A percentile compares a stretch with the other conserved stretches of the same genome.
Conservation (phyloP, 306 rosid genomes). For the Glycine latifolia region DNA sequence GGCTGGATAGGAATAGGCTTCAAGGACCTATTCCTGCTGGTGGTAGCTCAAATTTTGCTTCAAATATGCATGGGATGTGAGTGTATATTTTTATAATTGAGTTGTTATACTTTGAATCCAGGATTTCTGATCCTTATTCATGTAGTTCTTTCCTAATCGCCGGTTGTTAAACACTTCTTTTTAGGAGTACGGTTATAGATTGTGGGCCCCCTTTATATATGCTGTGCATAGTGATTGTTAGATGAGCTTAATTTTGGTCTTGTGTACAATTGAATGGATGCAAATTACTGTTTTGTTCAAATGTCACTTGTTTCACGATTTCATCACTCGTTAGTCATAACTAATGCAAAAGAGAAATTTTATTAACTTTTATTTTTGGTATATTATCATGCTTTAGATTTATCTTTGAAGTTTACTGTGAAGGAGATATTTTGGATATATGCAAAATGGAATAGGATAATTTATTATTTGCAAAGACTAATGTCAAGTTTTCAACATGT, state of each 20-base stretch:
- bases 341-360: neutral
- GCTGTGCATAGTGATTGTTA: neutral
- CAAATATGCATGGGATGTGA: conserved; percentile 69
- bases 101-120: conserved; percentile 17
- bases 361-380: neutral
- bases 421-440: neutral
- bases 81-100: conserved; percentile 48
- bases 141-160: conserved; percentile 9
- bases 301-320: neutral
- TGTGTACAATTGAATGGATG: conserved; percentile 3
- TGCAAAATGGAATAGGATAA: neutral
- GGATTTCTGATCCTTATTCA: conserved; percentile 11
- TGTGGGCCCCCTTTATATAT: neutral
- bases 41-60: conserved; percentile 42
- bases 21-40: conserved; percentile 83
- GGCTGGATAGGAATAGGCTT: conserved; percentile 86
- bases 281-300: conserved; percentile 1
- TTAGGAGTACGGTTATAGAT: conserved; percentile 19
- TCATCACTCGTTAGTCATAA: neutral
- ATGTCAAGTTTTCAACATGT: neutral
- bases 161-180: neutral
- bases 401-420: neutral
- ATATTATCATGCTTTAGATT: neutral
- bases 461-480: conserved; percentile 11
- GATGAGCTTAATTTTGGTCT: conserved; percentile 10